Conservation (phyloP, 2,329 filamentous ascomycete genomes). For the Nemania sp. region DNA sequence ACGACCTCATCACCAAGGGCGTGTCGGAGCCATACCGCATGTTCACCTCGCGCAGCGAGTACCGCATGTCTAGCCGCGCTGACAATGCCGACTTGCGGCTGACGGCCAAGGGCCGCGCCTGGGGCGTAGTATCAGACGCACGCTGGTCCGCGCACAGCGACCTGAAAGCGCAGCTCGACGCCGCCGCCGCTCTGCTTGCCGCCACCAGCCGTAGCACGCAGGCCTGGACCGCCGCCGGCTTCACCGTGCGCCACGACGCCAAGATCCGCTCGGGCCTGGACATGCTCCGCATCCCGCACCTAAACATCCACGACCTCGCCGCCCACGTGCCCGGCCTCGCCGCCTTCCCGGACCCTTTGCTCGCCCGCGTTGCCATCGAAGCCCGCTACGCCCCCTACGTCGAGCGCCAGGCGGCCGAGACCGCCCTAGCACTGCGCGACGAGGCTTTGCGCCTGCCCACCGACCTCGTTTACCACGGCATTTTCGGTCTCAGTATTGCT, state of each 20-base stretch:
- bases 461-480: constrained; percentile 73
- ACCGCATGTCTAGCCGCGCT: constrained; percentile 85
- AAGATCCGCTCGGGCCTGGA: constrained; percentile 74
- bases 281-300: constrained; percentile 69
- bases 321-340: constrained; percentile 59
- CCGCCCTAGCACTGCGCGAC: constrained; percentile 71
- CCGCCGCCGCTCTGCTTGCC: constrained; percentile 65
- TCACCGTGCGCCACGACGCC: constrained; percentile 68
- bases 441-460: constrained; percentile 73
- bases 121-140: constrained; percentile 75
- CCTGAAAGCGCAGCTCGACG: constrained; percentile 67
- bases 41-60: constrained; percentile 96
- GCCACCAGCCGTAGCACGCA: constrained; percentile 60
- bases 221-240: constrained; percentile 71
- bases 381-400: constrained; percentile 87
- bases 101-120: constrained; percentile 74
- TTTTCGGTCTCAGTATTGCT: constrained; percentile 76
- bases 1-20: constrained; percentile 94
- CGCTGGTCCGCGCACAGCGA: constrained; percentile 75
- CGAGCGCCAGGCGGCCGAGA: constrained; percentile 67
- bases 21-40: constrained; percentile 97
- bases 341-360: constrained; percentile 61
- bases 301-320: constrained; percentile 61
- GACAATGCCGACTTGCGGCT: constrained; percentile 93
- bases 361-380: constrained; percentile 75